These are phyloP conservation scores for Leccinum variicolor DNA, from an alignment of 768 basidiomycete species.

Conservation along the genomic window DNA sequence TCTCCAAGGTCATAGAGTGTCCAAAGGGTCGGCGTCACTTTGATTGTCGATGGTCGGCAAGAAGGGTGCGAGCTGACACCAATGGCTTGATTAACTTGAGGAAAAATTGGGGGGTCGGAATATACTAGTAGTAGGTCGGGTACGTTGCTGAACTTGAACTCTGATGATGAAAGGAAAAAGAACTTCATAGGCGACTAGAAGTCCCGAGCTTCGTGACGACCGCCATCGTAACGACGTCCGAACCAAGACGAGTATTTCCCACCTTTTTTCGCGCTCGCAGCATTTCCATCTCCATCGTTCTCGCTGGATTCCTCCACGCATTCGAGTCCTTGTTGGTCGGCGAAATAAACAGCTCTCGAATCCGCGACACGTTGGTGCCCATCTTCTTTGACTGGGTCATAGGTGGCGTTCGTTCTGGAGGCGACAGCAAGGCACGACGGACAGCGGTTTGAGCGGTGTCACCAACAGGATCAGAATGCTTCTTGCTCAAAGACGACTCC, in stretches of 20 bases:
- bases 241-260: background rate
- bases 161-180: no score
- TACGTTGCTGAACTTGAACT: no score
- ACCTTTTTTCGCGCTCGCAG: constrained; percentile 3
- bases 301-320: background rate
- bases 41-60: no score
- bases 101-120: no score
- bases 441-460: background rate
- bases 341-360: constrained; percentile 3
- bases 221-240: background rate
- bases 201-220: background rate
- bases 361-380: background rate
- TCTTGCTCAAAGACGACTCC: background rate
- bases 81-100: no score
- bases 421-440: background rate
- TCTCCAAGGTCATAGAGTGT: no score
- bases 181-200: no score
- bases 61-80: no score
- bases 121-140: no score
- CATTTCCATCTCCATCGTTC: constrained; percentile 9
- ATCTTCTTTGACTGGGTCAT: background rate
- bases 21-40: no score
- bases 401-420: background rate
- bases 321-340: constrained; percentile 1
- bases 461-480: background rate